A percentile compares a stretch with the other conserved stretches of the same genome.
These are phyloP conservation scores for Chaetomiaceae sp. DNA, from an alignment of 2,329 filamentous ascomycete species.

Conservation along the genomic window DNA sequence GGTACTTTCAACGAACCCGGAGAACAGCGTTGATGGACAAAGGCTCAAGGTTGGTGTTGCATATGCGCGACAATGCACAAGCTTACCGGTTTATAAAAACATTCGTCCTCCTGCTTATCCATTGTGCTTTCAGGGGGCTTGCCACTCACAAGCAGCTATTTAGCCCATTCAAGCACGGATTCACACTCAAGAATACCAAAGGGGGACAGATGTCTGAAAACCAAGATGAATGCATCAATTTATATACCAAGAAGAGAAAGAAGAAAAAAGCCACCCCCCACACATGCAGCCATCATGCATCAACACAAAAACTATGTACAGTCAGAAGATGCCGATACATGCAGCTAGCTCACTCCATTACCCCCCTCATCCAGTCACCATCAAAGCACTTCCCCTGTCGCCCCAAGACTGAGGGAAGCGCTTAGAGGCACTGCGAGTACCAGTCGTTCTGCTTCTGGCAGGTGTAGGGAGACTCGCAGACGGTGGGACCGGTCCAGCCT, in stretches of 20 bases:
- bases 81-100: too few species aligned
- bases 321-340: neutral
- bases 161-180: too few species aligned
- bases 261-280: too few species aligned
- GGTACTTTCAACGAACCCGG: too few species aligned
- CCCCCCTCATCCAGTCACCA: neutral
- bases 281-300: slow-evolving; percentile 9
- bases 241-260: slow-evolving; percentile 14
- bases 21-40: too few species aligned
- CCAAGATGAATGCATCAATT: slow-evolving; percentile 14
- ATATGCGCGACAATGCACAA: too few species aligned
- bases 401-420: neutral
- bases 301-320: slow-evolving; percentile 17
- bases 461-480: slow-evolving; percentile 37
- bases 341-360: neutral
- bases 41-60: too few species aligned
- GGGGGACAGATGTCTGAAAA: neutral
- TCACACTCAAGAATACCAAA: neutral
- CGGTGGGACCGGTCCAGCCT: slow-evolving; percentile 40
- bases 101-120: too few species aligned
- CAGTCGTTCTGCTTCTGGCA: slow-evolving; percentile 36
- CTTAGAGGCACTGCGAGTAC: slow-evolving; percentile 33
- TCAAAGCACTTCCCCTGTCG: neutral
- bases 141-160: too few species aligned
- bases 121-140: too few species aligned